Percentiles rank a stretch among this genome's conserved stretches.
These are phyloP conservation scores for Scenedesmus sp. DNA, from an alignment of 163 green algal species.

Conservation along the genomic window DNA sequence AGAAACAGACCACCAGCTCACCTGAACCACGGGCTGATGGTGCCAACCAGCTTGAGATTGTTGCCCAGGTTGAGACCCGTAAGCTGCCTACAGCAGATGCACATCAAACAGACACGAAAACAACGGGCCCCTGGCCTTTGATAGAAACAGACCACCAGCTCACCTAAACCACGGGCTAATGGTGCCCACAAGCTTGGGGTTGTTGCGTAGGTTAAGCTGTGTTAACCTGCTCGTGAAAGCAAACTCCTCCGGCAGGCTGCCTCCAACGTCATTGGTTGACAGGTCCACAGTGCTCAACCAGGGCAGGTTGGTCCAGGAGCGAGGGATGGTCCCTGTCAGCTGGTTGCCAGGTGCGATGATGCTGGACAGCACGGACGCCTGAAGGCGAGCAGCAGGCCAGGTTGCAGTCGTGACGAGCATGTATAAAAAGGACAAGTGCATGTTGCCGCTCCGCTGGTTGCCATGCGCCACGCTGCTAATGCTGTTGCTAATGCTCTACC, in stretches of 20 bases:
- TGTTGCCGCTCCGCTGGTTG: background rate
- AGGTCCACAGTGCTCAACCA: conserved; percentile 17
- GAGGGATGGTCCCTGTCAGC: conserved; percentile 26
- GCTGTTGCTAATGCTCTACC: background rate
- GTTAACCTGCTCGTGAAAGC: background rate
- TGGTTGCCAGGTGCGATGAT: background rate
- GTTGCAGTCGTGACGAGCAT: too few relatives aligned
- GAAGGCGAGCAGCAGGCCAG: background rate
- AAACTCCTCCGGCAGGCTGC: conserved; percentile 21
- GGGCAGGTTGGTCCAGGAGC: conserved; percentile 20
- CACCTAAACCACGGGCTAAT: conserved; percentile 30
- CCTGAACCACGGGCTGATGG: too few relatives aligned
- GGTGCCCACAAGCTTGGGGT: background rate
- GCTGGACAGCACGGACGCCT: background rate
- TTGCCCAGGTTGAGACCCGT: too few relatives aligned
- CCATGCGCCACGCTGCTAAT: background rate
- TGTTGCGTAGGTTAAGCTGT: background rate
- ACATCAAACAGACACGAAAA: too few relatives aligned
- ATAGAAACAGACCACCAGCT: background rate
- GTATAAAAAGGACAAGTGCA: too few relatives aligned
- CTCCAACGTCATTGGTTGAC: conserved; percentile 15
- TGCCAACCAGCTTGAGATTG: too few relatives aligned
- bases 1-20: too few relatives aligned
- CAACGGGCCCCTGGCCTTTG: too few relatives aligned
- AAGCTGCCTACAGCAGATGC: too few relatives aligned